Base-by-base conservation (phyloP, 2,329 filamentous ascomycete species). In the Dothiorella sarmentorum region DNA sequence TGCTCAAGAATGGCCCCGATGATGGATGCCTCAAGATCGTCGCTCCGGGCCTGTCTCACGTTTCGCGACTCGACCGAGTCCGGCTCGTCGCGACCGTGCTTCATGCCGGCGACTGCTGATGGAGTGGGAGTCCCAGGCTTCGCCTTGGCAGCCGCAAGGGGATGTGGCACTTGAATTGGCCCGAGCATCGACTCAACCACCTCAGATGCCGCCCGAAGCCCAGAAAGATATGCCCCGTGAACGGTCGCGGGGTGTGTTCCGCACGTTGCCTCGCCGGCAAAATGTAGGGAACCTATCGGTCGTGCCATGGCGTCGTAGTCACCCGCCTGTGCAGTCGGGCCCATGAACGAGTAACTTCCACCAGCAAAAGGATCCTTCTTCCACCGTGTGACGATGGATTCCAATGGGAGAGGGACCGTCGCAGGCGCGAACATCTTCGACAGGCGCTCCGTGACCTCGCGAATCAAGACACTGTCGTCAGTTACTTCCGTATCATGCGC, bases 191-290 rank as follows among this genome's bases (percentile, higher is more conserved):
- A 78, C 57, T 93, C 87, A 35, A 96, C 78, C 2, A 99, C 83
- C 68, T 97, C 92, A 3, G 89, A 87, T 10, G 94, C 94, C 3
- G 89, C 94, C 51, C 94, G 87, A 5, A 99, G 80, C 2, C 94
- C 95, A 2, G 94, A 97, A 3, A 99, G 79, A 69, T 97, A 99
- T 7, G 94, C 95, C 5, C 94, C 94, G 65, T 99, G 94, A 0
- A 99, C 94, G 2, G 94, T 99, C 29, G 95, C 94, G 11, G 95
- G 94, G 70, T 99, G 92, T 0, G 91, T 96, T 45, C 90, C 91
- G 66, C 90, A 97, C 0, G 95, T 99, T 61, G 96, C 94, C 74
- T 99, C 94, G 47, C 94, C 94, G 15, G 93, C 94, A 73, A 99
- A 99, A 73, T 93, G 90, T 7, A 99, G 78, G 63, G 95, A 96